These are phyloP conservation scores for Citrullus mucosospermus DNA, from an alignment of 306 rosid genomes.

Conservation along the genomic window DNA sequence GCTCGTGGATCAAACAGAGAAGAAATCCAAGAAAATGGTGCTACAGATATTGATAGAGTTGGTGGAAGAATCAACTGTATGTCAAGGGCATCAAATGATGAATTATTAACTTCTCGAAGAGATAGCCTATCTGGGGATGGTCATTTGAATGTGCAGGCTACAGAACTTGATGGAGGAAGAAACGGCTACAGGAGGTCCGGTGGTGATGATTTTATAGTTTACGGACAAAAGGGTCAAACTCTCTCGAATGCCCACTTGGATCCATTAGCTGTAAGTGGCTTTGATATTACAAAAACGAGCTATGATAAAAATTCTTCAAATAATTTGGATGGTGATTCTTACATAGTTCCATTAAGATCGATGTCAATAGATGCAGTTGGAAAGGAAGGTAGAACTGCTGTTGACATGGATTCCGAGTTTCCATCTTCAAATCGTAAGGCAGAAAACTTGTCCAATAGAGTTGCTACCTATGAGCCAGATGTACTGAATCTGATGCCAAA, in stretches of 20 bases:
- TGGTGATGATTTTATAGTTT: slow-evolving; percentile 58
- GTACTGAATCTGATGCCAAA: slow-evolving; percentile 76
- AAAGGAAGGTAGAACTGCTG: slow-evolving; percentile 49
- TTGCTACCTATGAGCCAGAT: slow-evolving; percentile 50
- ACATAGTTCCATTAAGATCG: slow-evolving; percentile 58
- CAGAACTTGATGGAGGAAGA: slow-evolving; percentile 57
- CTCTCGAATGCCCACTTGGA: slow-evolving; percentile 28
- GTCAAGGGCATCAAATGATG: slow-evolving; percentile 40
- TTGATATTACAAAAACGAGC: slow-evolving; percentile 26
- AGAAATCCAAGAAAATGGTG: slow-evolving; percentile 36
- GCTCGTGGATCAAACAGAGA: slow-evolving; percentile 31
- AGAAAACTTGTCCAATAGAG: slow-evolving; percentile 30
- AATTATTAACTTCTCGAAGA: slow-evolving; percentile 32
- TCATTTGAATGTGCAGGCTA: slow-evolving; percentile 32
- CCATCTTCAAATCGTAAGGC: slow-evolving; percentile 31
- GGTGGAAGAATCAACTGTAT: slow-evolving; percentile 35
- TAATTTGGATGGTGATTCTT: slow-evolving; percentile 67
- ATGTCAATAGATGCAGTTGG: slow-evolving; percentile 35
- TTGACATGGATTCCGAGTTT: slow-evolving; percentile 70
- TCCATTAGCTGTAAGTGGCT: slow-evolving; percentile 40
- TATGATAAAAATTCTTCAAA: slow-evolving; percentile 42
- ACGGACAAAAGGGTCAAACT: slow-evolving; percentile 35
- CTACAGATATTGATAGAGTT: slow-evolving; percentile 32
- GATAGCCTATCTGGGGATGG: slow-evolving; percentile 25
- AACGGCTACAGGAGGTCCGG: slow-evolving; percentile 37